Percentiles rank a stretch among this genome's conserved stretches.
Evolutionary conservation across 371 early-diverging fungal genomes (phyloP).

Genomic region (Mortierella sp.): DNA sequence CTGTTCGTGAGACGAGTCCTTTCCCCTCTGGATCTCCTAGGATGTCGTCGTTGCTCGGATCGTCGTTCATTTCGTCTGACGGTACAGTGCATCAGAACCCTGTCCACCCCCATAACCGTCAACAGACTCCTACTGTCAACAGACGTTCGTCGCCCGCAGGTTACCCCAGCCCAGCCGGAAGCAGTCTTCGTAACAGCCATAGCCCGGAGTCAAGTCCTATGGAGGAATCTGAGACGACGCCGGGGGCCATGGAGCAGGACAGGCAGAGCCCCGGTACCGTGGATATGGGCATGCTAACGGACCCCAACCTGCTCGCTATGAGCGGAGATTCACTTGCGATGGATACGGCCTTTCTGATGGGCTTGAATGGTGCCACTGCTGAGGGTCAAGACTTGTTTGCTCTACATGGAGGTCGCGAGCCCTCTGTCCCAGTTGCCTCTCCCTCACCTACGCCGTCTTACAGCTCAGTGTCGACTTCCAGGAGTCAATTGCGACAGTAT

Average conservation of each 20-base stretch:
- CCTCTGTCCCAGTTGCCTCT: slow-evolving; percentile 11
- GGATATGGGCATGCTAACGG: slow-evolving; percentile 1
- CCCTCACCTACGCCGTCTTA: slow-evolving; percentile 33
- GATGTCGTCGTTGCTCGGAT: slow-evolving; percentile 50
- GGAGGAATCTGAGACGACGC: slow-evolving; percentile 2
- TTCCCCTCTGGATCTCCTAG: slow-evolving; percentile 34
- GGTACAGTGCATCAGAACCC: slow-evolving; percentile 35
- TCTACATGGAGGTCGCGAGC: background rate
- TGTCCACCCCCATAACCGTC: slow-evolving; percentile 32
- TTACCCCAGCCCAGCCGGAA: slow-evolving; percentile 30
- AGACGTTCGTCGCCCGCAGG: slow-evolving; percentile 9
- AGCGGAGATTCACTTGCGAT: background rate
- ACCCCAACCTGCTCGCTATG: slow-evolving; percentile 10
- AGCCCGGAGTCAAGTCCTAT: slow-evolving; percentile 30
- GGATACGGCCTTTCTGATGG: slow-evolving; percentile 8
- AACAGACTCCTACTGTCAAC: background rate
- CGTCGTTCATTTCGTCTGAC: slow-evolving; percentile 39
- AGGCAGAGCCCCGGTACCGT: background rate
- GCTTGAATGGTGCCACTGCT: slow-evolving; percentile 6
- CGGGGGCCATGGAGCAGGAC: background rate
- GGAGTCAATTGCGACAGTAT: slow-evolving; percentile 19
- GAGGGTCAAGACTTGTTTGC: background rate
- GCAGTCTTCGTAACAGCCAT: slow-evolving; percentile 23
- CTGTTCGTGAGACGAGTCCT: slow-evolving; percentile 12
- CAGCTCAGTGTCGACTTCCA: slow-evolving; percentile 11